phyloP scores from a whole-genome alignment of 106 monocot species.

The Acanthochlamys bracteata region DNA sequence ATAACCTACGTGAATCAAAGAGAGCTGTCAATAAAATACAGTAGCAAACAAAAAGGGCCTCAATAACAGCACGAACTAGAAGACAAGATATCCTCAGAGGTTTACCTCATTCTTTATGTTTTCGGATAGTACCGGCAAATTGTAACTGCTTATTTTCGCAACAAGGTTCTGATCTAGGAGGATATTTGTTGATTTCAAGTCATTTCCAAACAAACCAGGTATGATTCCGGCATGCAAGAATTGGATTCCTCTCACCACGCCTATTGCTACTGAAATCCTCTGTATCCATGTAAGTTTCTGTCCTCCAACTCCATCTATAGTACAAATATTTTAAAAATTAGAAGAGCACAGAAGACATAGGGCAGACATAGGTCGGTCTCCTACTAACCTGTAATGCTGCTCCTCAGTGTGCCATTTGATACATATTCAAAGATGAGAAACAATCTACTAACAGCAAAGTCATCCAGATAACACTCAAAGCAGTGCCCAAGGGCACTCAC shows the following conservation, averaged over 20 bases:
- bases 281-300: constrained; percentile 74
- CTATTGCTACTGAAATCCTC: constrained; percentile 74
- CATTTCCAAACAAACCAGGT: constrained; percentile 74
- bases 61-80: too few species aligned
- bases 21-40: neutral
- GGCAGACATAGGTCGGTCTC: neutral
- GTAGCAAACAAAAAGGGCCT: too few species aligned
- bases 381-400: constrained; percentile 55
- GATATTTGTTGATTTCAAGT: constrained; percentile 61
- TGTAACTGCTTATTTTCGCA: constrained; percentile 88
- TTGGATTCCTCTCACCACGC: constrained; percentile 76
- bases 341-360: neutral
- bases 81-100: neutral
- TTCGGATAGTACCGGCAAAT: constrained; percentile 60
- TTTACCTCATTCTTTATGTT: constrained; percentile 46
- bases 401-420: constrained; percentile 75
- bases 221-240: constrained; percentile 86
- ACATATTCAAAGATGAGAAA: constrained; percentile 83
- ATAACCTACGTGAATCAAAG: constrained; percentile 24
- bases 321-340: neutral
- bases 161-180: constrained; percentile 80
- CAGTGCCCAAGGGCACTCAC: constrained; percentile 92
- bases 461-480: constrained; percentile 78
- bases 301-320: constrained; percentile 35
- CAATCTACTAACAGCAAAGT: constrained; percentile 66